phyloP scores from a whole-genome alignment of 2,329 filamentous ascomycete species.

The Neocucurbitaria cava region DNA sequence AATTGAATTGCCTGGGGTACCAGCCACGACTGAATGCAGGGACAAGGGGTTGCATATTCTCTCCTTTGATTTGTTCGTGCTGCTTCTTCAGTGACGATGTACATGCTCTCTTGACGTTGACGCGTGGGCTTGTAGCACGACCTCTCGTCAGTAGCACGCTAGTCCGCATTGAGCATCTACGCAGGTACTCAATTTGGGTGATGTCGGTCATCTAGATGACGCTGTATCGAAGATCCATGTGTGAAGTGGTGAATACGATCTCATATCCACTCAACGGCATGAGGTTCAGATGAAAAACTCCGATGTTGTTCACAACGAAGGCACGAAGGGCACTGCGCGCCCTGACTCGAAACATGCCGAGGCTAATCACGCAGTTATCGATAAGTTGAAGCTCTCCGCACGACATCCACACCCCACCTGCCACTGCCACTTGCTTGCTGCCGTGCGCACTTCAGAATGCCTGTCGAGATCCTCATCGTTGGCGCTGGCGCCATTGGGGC shows the following conservation, averaged over 20 bases:
- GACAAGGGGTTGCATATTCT: too few relatives aligned
- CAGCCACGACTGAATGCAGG: too few relatives aligned
- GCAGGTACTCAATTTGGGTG: too few relatives aligned
- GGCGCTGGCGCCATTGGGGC: constrained; percentile 75
- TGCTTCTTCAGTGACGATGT: not conserved
- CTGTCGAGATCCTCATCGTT: constrained; percentile 68
- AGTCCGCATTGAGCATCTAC: not conserved
- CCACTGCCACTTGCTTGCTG: not conserved
- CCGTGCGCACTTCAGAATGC: constrained; percentile 23
- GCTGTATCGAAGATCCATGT: too few relatives aligned
- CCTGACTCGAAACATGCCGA: not conserved
- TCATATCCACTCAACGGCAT: not conserved
- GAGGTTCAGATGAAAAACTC: not conserved
- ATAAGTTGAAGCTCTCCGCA: not conserved
- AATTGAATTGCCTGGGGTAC: too few relatives aligned
- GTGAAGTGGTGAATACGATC: too few relatives aligned
- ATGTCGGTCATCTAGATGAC: too few relatives aligned
- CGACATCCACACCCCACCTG: constrained; percentile 4
- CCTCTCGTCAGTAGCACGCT: not conserved
- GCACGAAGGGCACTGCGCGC: not conserved
- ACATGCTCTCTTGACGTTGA: not conserved
- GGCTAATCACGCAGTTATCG: not conserved
- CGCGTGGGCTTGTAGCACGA: too few relatives aligned
- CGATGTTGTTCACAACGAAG: not conserved
- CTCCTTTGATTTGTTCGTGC: not conserved